A percentile compares a stretch with the other conserved stretches of the same genome.
Conservation (phyloP, 805 yeast genomes). For the Blastobotrys terrestris region DNA sequence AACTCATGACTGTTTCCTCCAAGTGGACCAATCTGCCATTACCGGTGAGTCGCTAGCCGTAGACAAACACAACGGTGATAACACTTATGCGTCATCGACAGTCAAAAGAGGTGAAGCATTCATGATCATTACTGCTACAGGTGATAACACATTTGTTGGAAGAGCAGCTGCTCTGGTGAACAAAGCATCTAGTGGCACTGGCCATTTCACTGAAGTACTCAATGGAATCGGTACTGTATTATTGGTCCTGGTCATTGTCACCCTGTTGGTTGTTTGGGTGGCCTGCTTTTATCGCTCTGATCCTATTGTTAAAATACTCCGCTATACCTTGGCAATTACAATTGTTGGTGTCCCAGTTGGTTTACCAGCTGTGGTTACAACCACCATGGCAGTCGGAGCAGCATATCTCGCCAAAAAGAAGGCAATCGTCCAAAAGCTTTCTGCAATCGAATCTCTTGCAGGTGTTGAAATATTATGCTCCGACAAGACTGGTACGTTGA, state of each 20-base stretch:
- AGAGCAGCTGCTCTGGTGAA: constrained; percentile 95
- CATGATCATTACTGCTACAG: constrained; percentile 91
- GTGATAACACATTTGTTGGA: constrained; percentile 94
- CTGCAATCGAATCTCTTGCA: constrained; percentile 95
- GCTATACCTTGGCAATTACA: constrained; percentile 92
- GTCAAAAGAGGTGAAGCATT: constrained; percentile 94
- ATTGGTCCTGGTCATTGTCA: constrained; percentile 79
- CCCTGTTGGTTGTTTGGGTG: constrained; percentile 85
- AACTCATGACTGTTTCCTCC: constrained; percentile 78
- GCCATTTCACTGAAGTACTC: constrained; percentile 96
- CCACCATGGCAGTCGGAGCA: constrained; percentile 99
- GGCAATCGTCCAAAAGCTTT: constrained; percentile 93
- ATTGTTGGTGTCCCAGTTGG: constrained; percentile 98
- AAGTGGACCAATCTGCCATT: constrained; percentile 93
- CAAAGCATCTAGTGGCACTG: constrained; percentile 87
- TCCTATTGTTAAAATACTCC: constrained; percentile 77
- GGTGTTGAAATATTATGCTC: constrained; percentile 98
- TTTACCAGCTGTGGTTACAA: constrained; percentile 97
- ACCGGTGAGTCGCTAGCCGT: constrained; percentile 97
- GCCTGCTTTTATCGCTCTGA: constrained; percentile 92
- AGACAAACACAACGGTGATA: constrained; percentile 84
- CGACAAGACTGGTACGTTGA: constrained; percentile 96
- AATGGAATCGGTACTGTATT: constrained; percentile 95
- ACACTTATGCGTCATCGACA: constrained; percentile 85
- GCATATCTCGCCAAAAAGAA: constrained; percentile 96